phyloP scores from a whole-genome alignment of 768 basidiomycete species.

The Russula foetens region DNA sequence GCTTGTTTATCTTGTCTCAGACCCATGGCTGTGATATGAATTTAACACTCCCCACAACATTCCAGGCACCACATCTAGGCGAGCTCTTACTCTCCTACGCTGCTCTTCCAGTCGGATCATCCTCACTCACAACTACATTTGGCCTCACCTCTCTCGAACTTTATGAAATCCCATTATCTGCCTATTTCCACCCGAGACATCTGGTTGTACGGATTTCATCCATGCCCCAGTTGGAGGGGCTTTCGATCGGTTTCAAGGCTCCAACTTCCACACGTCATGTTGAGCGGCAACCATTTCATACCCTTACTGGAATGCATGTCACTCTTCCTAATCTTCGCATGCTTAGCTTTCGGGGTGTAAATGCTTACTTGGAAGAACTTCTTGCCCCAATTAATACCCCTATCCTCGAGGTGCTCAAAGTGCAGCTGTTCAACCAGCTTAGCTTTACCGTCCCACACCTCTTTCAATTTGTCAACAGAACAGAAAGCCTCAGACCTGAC shows the following conservation, averaged over 20 bases:
- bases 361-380: background rate
- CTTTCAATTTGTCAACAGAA: background rate
- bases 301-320: background rate
- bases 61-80: background rate
- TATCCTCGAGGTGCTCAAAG: background rate
- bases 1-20: background rate
- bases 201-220: background rate
- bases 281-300: background rate
- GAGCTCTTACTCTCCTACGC: background rate
- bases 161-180: background rate
- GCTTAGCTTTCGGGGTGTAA: background rate
- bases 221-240: background rate
- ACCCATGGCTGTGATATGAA: too few relatives aligned
- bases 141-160: background rate
- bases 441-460: background rate
- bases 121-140: background rate
- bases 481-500: background rate
- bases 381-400: background rate
- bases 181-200: background rate
- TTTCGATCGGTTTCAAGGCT: background rate
- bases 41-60: background rate
- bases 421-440: background rate
- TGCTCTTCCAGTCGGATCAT: background rate
- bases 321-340: background rate
- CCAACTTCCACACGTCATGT: background rate